phyloP scores from a whole-genome alignment of 176 grass and related monocot genomes.

The Zizania latifolia region DNA sequence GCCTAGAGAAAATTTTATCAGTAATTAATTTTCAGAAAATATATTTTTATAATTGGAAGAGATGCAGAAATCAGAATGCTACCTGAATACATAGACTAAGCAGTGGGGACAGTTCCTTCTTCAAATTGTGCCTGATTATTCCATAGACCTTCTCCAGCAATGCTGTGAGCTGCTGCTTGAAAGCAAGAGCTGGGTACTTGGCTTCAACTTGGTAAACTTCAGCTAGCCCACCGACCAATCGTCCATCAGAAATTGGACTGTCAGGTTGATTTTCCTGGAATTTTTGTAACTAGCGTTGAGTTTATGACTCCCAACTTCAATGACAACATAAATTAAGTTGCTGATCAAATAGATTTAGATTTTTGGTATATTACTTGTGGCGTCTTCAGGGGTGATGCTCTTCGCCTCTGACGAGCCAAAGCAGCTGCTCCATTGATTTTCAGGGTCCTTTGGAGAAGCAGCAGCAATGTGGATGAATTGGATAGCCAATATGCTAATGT shows the following conservation, averaged over 20 bases:
- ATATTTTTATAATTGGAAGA: neutral
- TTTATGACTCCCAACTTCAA: neutral
- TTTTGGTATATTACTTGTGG: conserved; percentile 26
- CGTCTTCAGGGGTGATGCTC: conserved; percentile 34
- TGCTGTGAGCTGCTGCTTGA: conserved; percentile 67
- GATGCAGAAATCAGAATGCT: neutral
- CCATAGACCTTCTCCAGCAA: conserved; percentile 75
- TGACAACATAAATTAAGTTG: neutral
- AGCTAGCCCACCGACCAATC: conserved; percentile 28
- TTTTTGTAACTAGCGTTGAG: neutral
- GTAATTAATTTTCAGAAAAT: neutral
- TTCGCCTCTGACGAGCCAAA: conserved; percentile 47
- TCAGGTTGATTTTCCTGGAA: conserved; percentile 42
- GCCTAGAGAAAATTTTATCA: conserved; percentile 21
- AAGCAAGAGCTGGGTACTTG: conserved; percentile 63
- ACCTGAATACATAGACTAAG: conserved; percentile 69
- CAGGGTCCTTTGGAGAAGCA: conserved; percentile 54
- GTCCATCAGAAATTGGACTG: conserved; percentile 31
- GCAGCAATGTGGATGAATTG: conserved; percentile 55
- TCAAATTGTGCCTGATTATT: conserved; percentile 58
- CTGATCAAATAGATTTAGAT: neutral
- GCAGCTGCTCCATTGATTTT: conserved; percentile 43
- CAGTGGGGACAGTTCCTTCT: conserved; percentile 64
- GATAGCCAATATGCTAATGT: conserved; percentile 65
- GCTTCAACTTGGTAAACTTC: conserved; percentile 61